A percentile compares a stretch with the other conserved stretches of the same genome.
phyloP scores from a whole-genome alignment of 805 yeast species.

The Myxozyma kluyveri region DNA sequence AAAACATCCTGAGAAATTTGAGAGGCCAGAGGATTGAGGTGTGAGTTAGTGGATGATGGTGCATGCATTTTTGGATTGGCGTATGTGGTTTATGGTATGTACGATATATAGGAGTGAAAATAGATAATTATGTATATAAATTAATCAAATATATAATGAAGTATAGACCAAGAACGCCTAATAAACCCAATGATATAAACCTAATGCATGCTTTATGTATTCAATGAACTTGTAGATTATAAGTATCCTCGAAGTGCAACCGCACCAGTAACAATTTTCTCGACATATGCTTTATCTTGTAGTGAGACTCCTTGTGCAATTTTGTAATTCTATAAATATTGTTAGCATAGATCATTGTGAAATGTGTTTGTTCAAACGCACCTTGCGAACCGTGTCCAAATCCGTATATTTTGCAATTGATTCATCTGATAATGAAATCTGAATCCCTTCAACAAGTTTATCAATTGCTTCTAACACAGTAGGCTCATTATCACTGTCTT shows the following conservation, averaged over 20 bases:
- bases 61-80: not conserved
- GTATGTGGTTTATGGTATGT: not conserved
- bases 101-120: not conserved
- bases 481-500: slow-evolving; percentile 3
- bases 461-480: not conserved
- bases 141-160: not conserved
- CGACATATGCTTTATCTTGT: slow-evolving; percentile 2
- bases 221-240: too few species aligned
- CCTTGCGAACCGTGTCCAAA: slow-evolving; percentile 16
- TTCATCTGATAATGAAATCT: slow-evolving; percentile 24
- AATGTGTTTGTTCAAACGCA: too few species aligned
- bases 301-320: slow-evolving; percentile 14
- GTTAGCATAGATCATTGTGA: not conserved
- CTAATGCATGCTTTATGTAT: too few species aligned
- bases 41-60: slow-evolving; percentile 1
- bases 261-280: slow-evolving; percentile 18
- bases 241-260: slow-evolving; percentile 25
- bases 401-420: slow-evolving; percentile 8
- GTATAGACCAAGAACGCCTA: not conserved
- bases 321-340: slow-evolving; percentile 19
- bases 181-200: not conserved
- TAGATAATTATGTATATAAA: not conserved
- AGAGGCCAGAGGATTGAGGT: not conserved
- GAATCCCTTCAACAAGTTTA: slow-evolving; percentile 24
- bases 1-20: slow-evolving; percentile 22